Evolutionary conservation across 306 rosid species (phyloP), one percentile per base, ranked within the genome.

Genomic region (Elaeagnus macrophylla): DNA sequence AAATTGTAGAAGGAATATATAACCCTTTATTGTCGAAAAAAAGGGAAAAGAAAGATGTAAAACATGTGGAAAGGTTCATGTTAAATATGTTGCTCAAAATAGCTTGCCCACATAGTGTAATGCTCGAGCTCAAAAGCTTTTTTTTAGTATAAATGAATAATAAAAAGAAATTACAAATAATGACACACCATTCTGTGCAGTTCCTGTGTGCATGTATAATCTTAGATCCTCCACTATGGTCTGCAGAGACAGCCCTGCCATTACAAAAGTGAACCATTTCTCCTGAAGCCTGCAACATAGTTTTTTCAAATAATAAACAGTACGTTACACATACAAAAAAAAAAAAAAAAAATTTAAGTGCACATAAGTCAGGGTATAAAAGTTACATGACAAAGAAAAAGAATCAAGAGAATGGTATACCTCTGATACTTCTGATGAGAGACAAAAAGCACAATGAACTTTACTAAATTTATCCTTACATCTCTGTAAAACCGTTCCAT

Each of bases 131-230:
- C 32, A 25, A 25, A 25, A 25, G 32, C 32, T 25, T 25, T 5
- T 25, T 25, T 51, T 25, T 53, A 8, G 58, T 4, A 36, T 11
- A 25, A 53, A 53, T 40, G 14, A 6, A 53, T 7, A 12, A 35
- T 6, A 25, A 39, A 53, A 9, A 8, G 11, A 37, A n/a, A 53
- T 18, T n/a, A 35, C 5, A 53, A 47, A n/a, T 60, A 25, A 36
- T 62, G 43, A 7, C 35, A 73, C 80, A 91, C 97, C 96, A 91
- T 79, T 91, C 97, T 38, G 94, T 67, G 76, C 97, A 91, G 63
- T 60, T 80, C 79, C 69, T 76, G 72, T 91, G 97, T 57, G 93
- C 70, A 80, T 91, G 96, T 49, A 78, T 70, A 79, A 86, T 78
- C 70, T 75, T 84, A 41, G 75, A 57, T 44, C 77, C 77, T 42